Evolutionary conservation across 1,284 basidiomycete genomes (phyloP).

Genomic region (Cerioporus squamosus): DNA sequence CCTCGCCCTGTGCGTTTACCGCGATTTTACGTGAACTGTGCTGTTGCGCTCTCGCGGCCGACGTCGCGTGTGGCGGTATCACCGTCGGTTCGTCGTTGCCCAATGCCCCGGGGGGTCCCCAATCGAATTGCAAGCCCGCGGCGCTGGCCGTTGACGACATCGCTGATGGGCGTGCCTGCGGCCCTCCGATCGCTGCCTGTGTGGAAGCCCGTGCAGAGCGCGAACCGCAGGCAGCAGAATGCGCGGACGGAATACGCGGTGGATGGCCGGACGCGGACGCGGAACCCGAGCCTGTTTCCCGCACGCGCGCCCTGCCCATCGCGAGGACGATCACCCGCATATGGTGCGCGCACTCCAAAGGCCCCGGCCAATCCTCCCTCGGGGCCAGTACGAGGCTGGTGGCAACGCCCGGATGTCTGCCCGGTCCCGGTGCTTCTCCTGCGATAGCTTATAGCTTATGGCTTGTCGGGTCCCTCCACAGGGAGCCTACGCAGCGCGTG

Average conservation of each 20-base stretch:
- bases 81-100: neutral
- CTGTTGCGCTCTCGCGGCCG: neutral
- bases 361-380: neutral
- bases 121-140: conserved; percentile 11
- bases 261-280: neutral
- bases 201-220: neutral
- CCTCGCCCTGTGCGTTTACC: neutral
- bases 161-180: neutral
- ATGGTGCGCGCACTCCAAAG: conserved; percentile 5
- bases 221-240: neutral
- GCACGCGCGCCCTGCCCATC: conserved; percentile 5
- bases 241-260: neutral
- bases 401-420: conserved; percentile 16
- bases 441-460: conserved; percentile 17
- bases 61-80: conserved; percentile 3
- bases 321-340: conserved; percentile 20
- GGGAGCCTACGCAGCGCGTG: conserved; percentile 16
- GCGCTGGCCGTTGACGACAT: conserved; percentile 3
- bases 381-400: neutral
- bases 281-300: neutral
- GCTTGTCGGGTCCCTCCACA: conserved; percentile 13
- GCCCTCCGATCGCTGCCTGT: neutral
- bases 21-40: conserved; percentile 13
- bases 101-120: neutral
- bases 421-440: conserved; percentile 19